Conservation (phyloP, 1,284 basidiomycete species). For the Puccinia brachypodii region DNA sequence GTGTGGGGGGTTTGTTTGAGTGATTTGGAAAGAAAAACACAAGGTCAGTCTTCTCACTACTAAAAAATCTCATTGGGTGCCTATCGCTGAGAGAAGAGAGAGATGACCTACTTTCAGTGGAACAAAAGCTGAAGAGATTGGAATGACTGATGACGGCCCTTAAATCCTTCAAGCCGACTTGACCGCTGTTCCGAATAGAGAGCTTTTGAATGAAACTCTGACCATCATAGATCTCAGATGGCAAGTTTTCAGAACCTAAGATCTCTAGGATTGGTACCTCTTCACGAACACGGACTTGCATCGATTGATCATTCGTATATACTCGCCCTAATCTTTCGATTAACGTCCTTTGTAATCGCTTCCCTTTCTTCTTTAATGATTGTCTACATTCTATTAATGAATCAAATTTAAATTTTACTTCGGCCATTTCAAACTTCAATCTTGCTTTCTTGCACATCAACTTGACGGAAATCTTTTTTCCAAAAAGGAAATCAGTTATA, state of each 20-base stretch:
- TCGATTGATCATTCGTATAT: slow-evolving; percentile 31
- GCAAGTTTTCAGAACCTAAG: background rate
- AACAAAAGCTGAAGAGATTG: slow-evolving; percentile 28
- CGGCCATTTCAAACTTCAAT: background rate
- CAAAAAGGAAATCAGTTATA: background rate
- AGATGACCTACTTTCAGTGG: background rate
- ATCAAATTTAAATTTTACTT: slow-evolving; percentile 29
- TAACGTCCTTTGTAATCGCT: slow-evolving; percentile 30
- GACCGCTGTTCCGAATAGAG: slow-evolving; percentile 25
- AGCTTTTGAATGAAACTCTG: slow-evolving; percentile 6
- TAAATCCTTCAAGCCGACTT: background rate
- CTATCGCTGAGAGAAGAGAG: no score
- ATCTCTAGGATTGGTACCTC: slow-evolving; percentile 22
- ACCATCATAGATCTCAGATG: slow-evolving; percentile 18
- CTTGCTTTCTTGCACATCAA: background rate
- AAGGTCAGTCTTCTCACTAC: background rate
- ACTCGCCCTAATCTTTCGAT: background rate
- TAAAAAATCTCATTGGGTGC: background rate
- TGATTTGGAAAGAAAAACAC: background rate
- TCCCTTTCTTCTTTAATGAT: slow-evolving; percentile 35
- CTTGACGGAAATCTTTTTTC: slow-evolving; percentile 20
- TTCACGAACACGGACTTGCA: slow-evolving; percentile 2
- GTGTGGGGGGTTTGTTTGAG: no score
- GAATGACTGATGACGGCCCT: slow-evolving; percentile 20
- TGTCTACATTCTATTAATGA: slow-evolving; percentile 14